Base-by-base conservation (phyloP, 441 rosid species). In the Gossypium schwendimanii region DNA sequence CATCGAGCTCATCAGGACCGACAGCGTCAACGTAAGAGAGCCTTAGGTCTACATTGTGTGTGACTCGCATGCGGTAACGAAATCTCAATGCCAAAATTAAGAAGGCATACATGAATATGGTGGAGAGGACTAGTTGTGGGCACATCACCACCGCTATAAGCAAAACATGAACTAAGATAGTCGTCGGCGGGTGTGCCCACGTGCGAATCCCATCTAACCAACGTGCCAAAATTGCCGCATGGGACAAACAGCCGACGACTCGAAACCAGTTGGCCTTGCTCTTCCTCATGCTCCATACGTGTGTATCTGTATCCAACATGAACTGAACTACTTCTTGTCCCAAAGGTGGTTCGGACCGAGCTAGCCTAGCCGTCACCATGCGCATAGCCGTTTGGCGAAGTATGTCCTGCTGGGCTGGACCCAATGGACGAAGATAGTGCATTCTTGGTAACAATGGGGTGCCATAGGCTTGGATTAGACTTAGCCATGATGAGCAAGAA, bases 241-340 rank as follows among this genome's bases (percentile, higher is more conserved):
- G 84, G 18, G 91, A 75, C 75, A 88, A 74, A 61, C 85, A 87
- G 17, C 86, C 83, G 55, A 87, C 82, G 9, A 85, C 84, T 21
- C 91, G 80, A 79, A 83, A 87, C 93, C 93, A 88, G 33, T 88
- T 87, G 0, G 88, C 91, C 80, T 87, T 87, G 81, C 89, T 88
- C 52, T 87, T 77, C 74, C 91, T 79, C 89, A 88, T 79, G 80
- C 93, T 88, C 91, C 89, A 88, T 70, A 81, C 85, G 74, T 88
- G 90, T 33, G 86, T 84, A 64, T 88, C 93, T 3, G 82, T 78
- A 66, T 88, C 93, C 20, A 88, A 77, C 89, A 87, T 78, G 77
- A 60, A 87, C 21, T 85, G 91, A 18, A 85, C 93, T 71, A 88
- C 89, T 54, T 88, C 91, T 72, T 82, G 93, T 26, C 93, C 88